Percentiles rank a stretch among this genome's conserved stretches.
Conservation (phyloP, 768 basidiomycete species). For the Tephrocybe sp. region DNA sequence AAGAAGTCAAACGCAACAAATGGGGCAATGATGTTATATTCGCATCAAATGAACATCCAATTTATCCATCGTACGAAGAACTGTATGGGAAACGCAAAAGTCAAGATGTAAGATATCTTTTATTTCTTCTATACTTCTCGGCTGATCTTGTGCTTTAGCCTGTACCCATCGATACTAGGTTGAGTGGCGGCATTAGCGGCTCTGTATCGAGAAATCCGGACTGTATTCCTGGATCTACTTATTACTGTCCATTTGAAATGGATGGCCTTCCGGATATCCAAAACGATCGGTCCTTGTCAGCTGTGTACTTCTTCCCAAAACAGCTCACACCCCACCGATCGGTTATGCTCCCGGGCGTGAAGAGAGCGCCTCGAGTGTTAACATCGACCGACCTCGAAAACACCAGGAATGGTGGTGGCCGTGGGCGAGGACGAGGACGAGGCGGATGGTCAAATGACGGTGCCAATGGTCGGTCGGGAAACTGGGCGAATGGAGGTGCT, state of each 20-base stretch:
- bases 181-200: constrained; percentile 80
- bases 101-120: constrained; percentile 56
- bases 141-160: constrained; percentile 48
- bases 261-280: constrained; percentile 73
- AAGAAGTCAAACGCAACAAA: constrained; percentile 79
- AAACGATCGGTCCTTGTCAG: constrained; percentile 86
- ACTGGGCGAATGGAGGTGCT: constrained; percentile 25
- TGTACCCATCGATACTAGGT: constrained; percentile 59
- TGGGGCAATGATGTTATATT: constrained; percentile 85
- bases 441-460: constrained; percentile 30
- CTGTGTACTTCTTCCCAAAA: constrained; percentile 84
- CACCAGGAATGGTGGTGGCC: constrained; percentile 57
- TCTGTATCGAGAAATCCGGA: constrained; percentile 78
- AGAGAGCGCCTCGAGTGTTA: constrained; percentile 56
- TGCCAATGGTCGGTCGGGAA: constrained; percentile 19
- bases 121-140: constrained; percentile 1
- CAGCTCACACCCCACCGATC: constrained; percentile 86
- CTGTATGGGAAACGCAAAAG: constrained; percentile 89
- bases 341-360: constrained; percentile 72
- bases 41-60: constrained; percentile 76
- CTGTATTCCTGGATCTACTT: constrained; percentile 90
- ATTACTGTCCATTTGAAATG: constrained; percentile 66
- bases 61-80: constrained; percentile 85
- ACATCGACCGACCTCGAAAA: constrained; percentile 69
- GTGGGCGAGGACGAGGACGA: constrained; percentile 42